These are phyloP conservation scores for Dentipellis fragilis DNA, from an alignment of 768 basidiomycete species.

Conservation along the genomic window DNA sequence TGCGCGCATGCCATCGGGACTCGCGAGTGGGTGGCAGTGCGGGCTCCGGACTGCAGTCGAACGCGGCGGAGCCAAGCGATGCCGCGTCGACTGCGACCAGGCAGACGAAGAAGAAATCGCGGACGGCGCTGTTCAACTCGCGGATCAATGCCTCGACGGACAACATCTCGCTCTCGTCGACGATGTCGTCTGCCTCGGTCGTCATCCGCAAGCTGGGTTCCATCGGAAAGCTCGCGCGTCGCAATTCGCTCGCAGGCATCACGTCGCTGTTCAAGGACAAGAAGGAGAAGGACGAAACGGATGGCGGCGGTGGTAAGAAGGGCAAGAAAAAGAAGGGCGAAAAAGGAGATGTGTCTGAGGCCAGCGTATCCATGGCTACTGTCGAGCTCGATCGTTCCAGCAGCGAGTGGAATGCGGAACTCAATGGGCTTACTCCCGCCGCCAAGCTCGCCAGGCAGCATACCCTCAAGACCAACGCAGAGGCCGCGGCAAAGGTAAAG, in stretches of 20 bases:
- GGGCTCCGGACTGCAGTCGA: constrained; percentile 13
- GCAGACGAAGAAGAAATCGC: constrained; percentile 55
- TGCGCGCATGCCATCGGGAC: not conserved
- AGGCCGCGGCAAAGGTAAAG: constrained; percentile 59
- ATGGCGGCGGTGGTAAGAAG: constrained; percentile 30
- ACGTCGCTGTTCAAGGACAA: constrained; percentile 92
- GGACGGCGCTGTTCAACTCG: constrained; percentile 72
- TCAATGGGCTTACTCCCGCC: constrained; percentile 80
- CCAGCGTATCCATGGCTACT: constrained; percentile 72
- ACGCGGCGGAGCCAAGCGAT: constrained; percentile 19
- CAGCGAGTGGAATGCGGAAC: constrained; percentile 39
- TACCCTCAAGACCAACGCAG: constrained; percentile 81
- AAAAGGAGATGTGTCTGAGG: constrained; percentile 56
- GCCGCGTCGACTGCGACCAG: constrained; percentile 22
- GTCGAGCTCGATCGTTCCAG: constrained; percentile 76
- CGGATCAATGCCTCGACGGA: constrained; percentile 83
- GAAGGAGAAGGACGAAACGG: constrained; percentile 40
- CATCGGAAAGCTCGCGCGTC: constrained; percentile 79
- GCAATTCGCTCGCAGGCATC: constrained; percentile 86
- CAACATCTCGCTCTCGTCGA: constrained; percentile 91
- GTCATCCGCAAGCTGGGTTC: constrained; percentile 94
- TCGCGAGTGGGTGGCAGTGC: not conserved
- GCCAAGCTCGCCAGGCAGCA: constrained; percentile 86
- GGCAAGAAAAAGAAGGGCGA: constrained; percentile 39
- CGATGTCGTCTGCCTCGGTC: constrained; percentile 89